Conservation (phyloP, 2,329 filamentous ascomycete species). For the Pyrenochaeta sp. region DNA sequence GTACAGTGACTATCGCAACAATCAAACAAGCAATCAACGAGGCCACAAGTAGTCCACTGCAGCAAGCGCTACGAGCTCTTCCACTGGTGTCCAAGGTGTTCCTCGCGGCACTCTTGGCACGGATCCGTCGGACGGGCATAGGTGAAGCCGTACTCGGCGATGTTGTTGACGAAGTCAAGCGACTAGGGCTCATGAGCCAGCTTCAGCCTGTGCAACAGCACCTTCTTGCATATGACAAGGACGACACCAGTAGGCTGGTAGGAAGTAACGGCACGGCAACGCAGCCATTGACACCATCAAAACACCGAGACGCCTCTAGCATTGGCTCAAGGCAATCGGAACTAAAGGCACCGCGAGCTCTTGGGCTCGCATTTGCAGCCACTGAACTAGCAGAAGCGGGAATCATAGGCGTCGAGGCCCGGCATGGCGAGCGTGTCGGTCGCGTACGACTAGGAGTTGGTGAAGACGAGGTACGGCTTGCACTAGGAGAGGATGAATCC, state of each 20-base stretch:
- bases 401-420: conserved; percentile 81
- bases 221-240: conserved; percentile 58
- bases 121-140: conserved; percentile 82
- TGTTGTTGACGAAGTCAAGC: conserved; percentile 83
- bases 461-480: conserved; percentile 89
- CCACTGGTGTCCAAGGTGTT: conserved; percentile 86
- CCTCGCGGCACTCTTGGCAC: conserved; percentile 80
- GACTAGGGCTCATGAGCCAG: conserved; percentile 69
- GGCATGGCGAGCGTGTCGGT: conserved; percentile 82
- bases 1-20: conserved; percentile 86
- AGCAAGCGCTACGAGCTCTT: conserved; percentile 84
- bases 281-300: conserved; percentile 23
- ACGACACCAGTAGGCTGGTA: conserved; percentile 24
- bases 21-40: conserved; percentile 95
- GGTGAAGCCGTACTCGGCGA: conserved; percentile 89
- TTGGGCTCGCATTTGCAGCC: conserved; percentile 75
- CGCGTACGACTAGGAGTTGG: conserved; percentile 86
- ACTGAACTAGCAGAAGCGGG: conserved; percentile 87
- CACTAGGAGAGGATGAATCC: conserved; percentile 87
- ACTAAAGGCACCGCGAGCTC: conserved; percentile 52
- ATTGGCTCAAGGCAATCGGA: conserved; percentile 34
- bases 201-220: conserved; percentile 69
- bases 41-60: conserved; percentile 89
- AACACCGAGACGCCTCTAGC: conserved; percentile 24
- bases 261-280: conserved; percentile 10